Evolutionary conservation across 2,329 filamentous ascomycete species (phyloP).

Genomic region (Hypomyces rosellus): DNA sequence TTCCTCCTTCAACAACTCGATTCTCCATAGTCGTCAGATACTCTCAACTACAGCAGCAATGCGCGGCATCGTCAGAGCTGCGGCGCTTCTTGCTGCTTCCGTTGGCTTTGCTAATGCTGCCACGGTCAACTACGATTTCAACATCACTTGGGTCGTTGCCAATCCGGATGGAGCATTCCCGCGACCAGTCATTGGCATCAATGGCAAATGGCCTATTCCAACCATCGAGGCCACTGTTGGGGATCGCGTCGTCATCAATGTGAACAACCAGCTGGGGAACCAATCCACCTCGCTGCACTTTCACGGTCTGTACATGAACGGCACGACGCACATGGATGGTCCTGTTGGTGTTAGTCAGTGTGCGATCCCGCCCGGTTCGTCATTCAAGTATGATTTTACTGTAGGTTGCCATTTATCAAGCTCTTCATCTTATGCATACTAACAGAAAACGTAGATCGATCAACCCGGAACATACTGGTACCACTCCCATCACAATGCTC

Average conservation of each 20-base stretch:
- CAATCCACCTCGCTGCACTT: conserved; percentile 60
- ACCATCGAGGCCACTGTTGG: conserved; percentile 56
- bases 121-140: conserved; percentile 57
- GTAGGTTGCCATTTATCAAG: conserved; percentile 29
- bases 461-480: conserved; percentile 78
- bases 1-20: not conserved
- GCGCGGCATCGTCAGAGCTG: conserved; percentile 12
- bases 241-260: conserved; percentile 54
- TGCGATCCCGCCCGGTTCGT: conserved; percentile 55
- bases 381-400: conserved; percentile 64
- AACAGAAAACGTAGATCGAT: conserved; percentile 36
- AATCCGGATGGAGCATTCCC: conserved; percentile 63
- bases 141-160: conserved; percentile 63
- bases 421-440: not conserved
- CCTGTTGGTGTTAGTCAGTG: conserved; percentile 62
- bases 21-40: not conserved
- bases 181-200: conserved; percentile 69
- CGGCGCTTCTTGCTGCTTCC: conserved; percentile 14
- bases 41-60: conserved; percentile 4
- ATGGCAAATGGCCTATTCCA: conserved; percentile 69
- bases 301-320: conserved; percentile 66
- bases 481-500: conserved; percentile 60
- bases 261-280: conserved; percentile 55
- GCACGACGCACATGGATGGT: conserved; percentile 65
- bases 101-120: conserved; percentile 23